Evolutionary conservation across 345 rosid genomes (phyloP).

Genomic region (Litchi chinensis): DNA sequence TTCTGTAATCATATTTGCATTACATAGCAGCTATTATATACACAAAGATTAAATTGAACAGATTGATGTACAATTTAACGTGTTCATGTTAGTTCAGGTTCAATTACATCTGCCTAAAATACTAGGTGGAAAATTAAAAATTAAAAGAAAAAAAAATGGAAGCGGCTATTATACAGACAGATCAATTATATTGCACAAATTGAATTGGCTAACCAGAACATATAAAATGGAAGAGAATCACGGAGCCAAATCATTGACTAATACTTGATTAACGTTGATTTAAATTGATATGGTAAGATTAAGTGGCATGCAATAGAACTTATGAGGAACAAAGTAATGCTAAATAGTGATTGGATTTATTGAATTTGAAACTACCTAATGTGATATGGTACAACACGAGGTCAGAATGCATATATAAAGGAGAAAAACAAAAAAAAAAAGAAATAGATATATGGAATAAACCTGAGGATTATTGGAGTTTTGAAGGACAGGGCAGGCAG

Average conservation of each 20-base stretch:
- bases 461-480: constrained; percentile 31
- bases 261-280: neutral
- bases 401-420: no score
- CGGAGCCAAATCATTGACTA: no score
- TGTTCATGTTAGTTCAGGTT: constrained; percentile 51
- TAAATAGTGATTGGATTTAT: no score
- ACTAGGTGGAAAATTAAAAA: neutral
- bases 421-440: no score
- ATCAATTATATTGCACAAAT: constrained; percentile 12
- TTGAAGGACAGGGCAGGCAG: constrained; percentile 34
- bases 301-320: no score
- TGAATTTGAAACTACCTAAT: neutral
- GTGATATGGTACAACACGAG: neutral
- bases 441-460: neutral
- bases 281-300: neutral
- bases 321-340: no score
- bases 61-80: constrained; percentile 18
- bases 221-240: no score
- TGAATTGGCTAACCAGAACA: neutral
- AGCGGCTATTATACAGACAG: constrained; percentile 27
- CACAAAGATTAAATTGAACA: no score
- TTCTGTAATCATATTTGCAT: no score
- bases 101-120: constrained; percentile 38
- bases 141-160: neutral
- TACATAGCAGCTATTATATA: no score